Percentiles rank a stretch among this genome's conserved stretches.
These are phyloP conservation scores for Chlorella vulgaris DNA, from an alignment of 139 green algal genomes.

Conservation along the genomic window DNA sequence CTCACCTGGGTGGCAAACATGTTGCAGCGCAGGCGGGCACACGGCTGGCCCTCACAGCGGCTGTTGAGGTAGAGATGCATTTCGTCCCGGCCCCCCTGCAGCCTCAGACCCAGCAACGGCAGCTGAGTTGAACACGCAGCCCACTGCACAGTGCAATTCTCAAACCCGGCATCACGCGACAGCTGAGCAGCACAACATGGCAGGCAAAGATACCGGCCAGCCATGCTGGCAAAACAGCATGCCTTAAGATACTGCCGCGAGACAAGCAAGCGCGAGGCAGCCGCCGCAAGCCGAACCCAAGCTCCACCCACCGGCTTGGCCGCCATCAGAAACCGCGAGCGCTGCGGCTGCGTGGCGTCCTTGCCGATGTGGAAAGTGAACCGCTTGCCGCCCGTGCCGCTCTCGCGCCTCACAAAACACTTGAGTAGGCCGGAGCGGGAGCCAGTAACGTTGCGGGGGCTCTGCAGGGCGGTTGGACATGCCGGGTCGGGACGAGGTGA, in stretches of 20 bases:
- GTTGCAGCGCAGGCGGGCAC: conserved; percentile 34
- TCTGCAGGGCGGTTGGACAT: too few species aligned
- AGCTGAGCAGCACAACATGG: neutral
- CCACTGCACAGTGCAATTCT: too few species aligned
- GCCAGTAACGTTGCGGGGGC: conserved; percentile 11
- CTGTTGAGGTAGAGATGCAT: conserved; percentile 33
- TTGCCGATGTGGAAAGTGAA: conserved; percentile 41
- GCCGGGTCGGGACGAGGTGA: neutral
- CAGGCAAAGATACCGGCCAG: too few species aligned
- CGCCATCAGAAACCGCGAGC: conserved; percentile 35
- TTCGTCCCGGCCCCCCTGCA: conserved; percentile 25
- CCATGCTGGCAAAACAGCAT: too few species aligned
- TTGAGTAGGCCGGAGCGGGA: conserved; percentile 39
- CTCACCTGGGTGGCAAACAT: conserved; percentile 36
- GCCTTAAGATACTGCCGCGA: neutral
- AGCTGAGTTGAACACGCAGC: neutral
- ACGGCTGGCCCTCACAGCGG: conserved; percentile 9
- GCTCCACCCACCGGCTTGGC: conserved; percentile 10
- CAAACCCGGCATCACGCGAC: too few species aligned
- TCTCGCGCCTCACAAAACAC: conserved; percentile 51
- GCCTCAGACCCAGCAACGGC: neutral
- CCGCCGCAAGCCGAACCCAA: neutral
- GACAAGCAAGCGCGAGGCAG: neutral
- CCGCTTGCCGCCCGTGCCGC: neutral
- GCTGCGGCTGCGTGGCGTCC: conserved; percentile 15